Evolutionary conservation across 2,329 filamentous ascomycete species (phyloP), one percentile per base, ranked within the genome.

Genomic region (Ophiognomonia clavigignenti-juglandacearum): DNA sequence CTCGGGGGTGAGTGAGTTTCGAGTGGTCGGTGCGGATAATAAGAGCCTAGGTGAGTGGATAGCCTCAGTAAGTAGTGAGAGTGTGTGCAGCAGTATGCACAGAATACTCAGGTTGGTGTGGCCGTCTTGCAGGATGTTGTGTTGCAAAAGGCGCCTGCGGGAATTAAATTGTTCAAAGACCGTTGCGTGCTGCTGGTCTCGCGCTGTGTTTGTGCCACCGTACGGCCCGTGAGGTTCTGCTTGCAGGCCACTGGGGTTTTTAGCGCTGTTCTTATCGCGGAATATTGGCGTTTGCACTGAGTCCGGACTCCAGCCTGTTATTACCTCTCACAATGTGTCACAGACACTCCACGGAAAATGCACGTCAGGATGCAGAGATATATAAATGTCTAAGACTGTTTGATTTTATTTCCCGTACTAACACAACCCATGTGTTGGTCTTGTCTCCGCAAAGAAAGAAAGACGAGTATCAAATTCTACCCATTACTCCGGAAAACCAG

Each of bases 201-300:
- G 39, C 44, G 29, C 44, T 47, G 48, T n/a, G n/a, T n/a, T n/a
- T n/a, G n/a, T n/a, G n/a, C n/a, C n/a, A n/a, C n/a, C n/a, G n/a
- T n/a, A n/a, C n/a, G n/a, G n/a, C n/a, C n/a, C n/a, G n/a, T n/a
- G n/a, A n/a, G n/a, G n/a, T n/a, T n/a, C n/a, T n/a, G n/a, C n/a
- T n/a, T n/a, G n/a, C n/a, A n/a, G n/a, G n/a, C n/a, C n/a, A n/a
- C n/a, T n/a, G n/a, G n/a, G n/a, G n/a, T n/a, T n/a, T n/a, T n/a
- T n/a, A n/a, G n/a, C n/a, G n/a, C n/a, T n/a, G n/a, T n/a, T 51
- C 48, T 51, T 50, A 50, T 50, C 48, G 40, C 29, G 20, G 13
- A 18, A 44, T 6, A 10, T 10, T 14, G 6, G 24, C 39, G 4
- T 14, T n/a, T 31, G 16, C 6, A 24, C 5, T 27, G 20, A 16